phyloP scores from a whole-genome alignment of 2,329 filamentous ascomycete species.

The Talaromyces sp. region DNA sequence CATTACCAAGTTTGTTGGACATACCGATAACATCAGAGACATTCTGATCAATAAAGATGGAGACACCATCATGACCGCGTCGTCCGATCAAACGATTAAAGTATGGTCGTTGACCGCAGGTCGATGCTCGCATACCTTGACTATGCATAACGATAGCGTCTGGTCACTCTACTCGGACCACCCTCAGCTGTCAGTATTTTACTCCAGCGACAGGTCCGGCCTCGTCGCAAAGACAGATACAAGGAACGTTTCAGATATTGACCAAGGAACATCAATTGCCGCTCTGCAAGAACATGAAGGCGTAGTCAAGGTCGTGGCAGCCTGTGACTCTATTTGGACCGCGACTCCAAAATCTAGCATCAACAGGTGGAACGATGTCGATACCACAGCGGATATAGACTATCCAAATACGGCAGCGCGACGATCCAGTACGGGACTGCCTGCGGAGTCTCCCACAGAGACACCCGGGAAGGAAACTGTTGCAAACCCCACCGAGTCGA shows the following conservation, averaged over 20 bases:
- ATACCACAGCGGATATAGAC: constrained; percentile 71
- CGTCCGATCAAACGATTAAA: constrained; percentile 95
- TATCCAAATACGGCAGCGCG: constrained; percentile 41
- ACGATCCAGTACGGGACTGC: constrained; percentile 56
- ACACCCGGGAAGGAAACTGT: constrained; percentile 37
- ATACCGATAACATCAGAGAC: constrained; percentile 90
- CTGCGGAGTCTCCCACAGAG: constrained; percentile 39
- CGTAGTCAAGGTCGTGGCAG: constrained; percentile 57
- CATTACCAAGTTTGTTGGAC: constrained; percentile 94
- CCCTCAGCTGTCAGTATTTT: constrained; percentile 82
- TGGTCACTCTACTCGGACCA: constrained; percentile 93
- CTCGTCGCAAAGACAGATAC: constrained; percentile 96
- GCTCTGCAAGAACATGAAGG: constrained; percentile 86
- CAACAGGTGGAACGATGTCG: constrained; percentile 85
- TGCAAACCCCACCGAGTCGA: constrained; percentile 31
- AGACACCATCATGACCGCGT: constrained; percentile 89
- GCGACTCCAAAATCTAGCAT: constrained; percentile 88
- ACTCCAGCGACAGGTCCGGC: constrained; percentile 89
- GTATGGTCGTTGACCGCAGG: constrained; percentile 95
- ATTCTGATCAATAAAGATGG: constrained; percentile 86
- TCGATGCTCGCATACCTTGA: constrained; percentile 94
- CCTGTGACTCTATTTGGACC: constrained; percentile 81
- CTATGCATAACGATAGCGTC: constrained; percentile 98
- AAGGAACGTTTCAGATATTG: constrained; percentile 70
- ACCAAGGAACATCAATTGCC: constrained; percentile 87